These are phyloP conservation scores for Pleurotus pulmonarius DNA, from an alignment of 768 basidiomycete genomes.

Conservation along the genomic window DNA sequence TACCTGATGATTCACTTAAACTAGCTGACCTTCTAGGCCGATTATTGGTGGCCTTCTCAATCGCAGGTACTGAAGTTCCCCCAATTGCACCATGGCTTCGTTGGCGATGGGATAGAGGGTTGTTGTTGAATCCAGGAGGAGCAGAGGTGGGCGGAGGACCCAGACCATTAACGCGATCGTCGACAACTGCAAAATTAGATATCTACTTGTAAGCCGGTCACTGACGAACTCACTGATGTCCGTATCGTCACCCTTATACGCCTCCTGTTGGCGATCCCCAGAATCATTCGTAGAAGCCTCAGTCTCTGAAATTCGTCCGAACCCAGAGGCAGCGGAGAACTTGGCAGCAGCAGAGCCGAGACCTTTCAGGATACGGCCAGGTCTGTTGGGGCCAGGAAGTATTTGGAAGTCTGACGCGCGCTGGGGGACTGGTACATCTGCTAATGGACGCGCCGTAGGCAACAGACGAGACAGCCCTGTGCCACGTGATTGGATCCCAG, in stretches of 20 bases:
- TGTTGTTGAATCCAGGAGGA: slow-evolving; percentile 9
- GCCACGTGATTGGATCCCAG: slow-evolving; percentile 16
- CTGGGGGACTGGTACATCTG: slow-evolving; percentile 30
- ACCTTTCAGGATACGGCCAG: slow-evolving; percentile 47
- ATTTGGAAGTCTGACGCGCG: slow-evolving; percentile 35
- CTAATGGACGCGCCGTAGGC: slow-evolving; percentile 21
- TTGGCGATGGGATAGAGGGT: slow-evolving; percentile 19
- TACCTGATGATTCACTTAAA: slow-evolving; percentile 61
- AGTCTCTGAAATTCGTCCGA: slow-evolving; percentile 47
- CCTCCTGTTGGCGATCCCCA: slow-evolving; percentile 22
- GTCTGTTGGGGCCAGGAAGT: slow-evolving; percentile 39
- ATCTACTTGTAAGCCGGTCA: not conserved
- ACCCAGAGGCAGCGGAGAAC: slow-evolving; percentile 22
- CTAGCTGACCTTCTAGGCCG: slow-evolving; percentile 75
- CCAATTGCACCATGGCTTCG: slow-evolving; percentile 25
- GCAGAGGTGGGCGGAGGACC: not conserved
- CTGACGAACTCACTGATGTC: slow-evolving; percentile 30
- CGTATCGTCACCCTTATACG: slow-evolving; percentile 25
- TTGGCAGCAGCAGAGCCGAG: slow-evolving; percentile 24
- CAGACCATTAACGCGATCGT: not conserved
- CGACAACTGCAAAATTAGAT: not conserved
- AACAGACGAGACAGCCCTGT: slow-evolving; percentile 19
- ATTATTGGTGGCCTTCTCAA: slow-evolving; percentile 39
- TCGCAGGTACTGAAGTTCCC: slow-evolving; percentile 15
- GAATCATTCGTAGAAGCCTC: slow-evolving; percentile 35